These are phyloP conservation scores for Schizophyllum commune DNA, from an alignment of 1,284 basidiomycete genomes.

Conservation along the genomic window DNA sequence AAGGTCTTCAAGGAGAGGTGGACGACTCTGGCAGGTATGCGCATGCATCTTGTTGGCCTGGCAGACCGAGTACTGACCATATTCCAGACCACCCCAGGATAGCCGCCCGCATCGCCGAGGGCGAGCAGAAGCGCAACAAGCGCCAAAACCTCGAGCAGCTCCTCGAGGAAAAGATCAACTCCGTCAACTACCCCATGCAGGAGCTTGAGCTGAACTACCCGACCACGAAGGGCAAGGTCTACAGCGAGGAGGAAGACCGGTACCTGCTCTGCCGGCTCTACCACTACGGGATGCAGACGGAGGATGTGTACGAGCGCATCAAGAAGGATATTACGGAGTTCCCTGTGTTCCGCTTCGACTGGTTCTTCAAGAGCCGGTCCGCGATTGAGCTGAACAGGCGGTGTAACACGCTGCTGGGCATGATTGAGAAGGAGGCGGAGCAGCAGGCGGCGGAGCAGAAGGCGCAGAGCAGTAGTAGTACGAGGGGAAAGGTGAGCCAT, in stretches of 20 bases:
- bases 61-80: not conserved
- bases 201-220: slow-evolving; percentile 92
- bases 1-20: slow-evolving; percentile 88
- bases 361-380: slow-evolving; percentile 97
- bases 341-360: slow-evolving; percentile 96
- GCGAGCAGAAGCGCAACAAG: slow-evolving; percentile 82
- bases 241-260: slow-evolving; percentile 94
- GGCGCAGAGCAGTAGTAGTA: slow-evolving; percentile 45
- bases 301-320: slow-evolving; percentile 93
- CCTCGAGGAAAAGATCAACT: slow-evolving; percentile 73
- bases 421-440: slow-evolving; percentile 91
- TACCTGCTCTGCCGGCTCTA: slow-evolving; percentile 89
- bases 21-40: slow-evolving; percentile 73
- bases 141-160: slow-evolving; percentile 78
- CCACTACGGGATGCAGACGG: slow-evolving; percentile 87
- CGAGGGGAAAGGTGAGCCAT: slow-evolving; percentile 54
- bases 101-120: slow-evolving; percentile 73
- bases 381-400: slow-evolving; percentile 86
- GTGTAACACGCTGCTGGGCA: slow-evolving; percentile 82
- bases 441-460: slow-evolving; percentile 58
- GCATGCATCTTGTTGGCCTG: not conserved
- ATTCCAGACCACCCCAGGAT: slow-evolving; percentile 72
- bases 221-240: slow-evolving; percentile 93
- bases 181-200: slow-evolving; percentile 86
- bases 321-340: slow-evolving; percentile 95